These are phyloP conservation scores for Tagetes patula DNA, from an alignment of 129 eudicot species.

Conservation along the genomic window DNA sequence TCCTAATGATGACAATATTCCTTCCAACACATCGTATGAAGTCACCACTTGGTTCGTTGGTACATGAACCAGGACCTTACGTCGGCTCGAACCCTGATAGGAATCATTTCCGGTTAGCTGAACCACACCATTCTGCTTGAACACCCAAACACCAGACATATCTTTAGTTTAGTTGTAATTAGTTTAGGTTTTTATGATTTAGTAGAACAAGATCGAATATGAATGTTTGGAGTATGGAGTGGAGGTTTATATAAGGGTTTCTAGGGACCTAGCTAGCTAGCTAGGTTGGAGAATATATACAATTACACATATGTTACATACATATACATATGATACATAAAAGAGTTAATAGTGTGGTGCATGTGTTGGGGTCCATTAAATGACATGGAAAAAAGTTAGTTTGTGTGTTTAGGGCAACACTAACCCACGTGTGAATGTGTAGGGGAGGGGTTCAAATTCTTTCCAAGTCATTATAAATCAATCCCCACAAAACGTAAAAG, in stretches of 20 bases:
- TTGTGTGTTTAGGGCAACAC: conserved; percentile 27
- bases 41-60: conserved; percentile 64
- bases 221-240: conserved; percentile 22
- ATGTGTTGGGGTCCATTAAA: background rate
- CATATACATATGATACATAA: background rate
- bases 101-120: conserved; percentile 62
- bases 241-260: conserved; percentile 49
- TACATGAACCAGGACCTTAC: conserved; percentile 62
- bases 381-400: conserved; percentile 14
- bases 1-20: conserved; percentile 53
- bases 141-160: conserved; percentile 98
- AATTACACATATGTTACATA: background rate
- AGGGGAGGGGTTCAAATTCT: conserved; percentile 33
- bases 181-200: conserved; percentile 9
- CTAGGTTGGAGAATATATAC: conserved; percentile 19
- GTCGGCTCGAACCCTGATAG: conserved; percentile 33
- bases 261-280: conserved; percentile 3
- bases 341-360: background rate
- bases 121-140: conserved; percentile 76
- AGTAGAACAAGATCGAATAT: conserved; percentile 3
- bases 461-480: conserved; percentile 19
- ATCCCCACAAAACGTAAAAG: conserved; percentile 26
- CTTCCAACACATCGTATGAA: conserved; percentile 55
- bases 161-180: background rate
- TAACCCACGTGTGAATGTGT: conserved; percentile 33